These are phyloP conservation scores for Perkinsela sp. DNA, from an alignment of 208 protist species.

Conservation along the genomic window DNA sequence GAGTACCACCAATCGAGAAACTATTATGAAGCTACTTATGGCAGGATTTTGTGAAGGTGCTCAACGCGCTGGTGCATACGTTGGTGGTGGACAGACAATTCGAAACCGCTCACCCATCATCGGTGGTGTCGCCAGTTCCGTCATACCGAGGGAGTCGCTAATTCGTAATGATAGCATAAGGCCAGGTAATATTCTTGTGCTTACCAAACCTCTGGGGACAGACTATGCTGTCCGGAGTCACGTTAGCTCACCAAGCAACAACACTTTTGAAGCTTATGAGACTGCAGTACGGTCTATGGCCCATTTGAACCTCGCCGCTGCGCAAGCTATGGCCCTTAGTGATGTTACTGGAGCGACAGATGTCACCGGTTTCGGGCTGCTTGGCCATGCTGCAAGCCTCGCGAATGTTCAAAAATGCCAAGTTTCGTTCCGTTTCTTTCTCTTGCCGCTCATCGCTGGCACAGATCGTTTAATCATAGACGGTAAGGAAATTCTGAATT, in stretches of 20 bases:
- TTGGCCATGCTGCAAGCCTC: slow-evolving; percentile 75
- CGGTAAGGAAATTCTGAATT: slow-evolving; percentile 36
- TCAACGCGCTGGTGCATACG: slow-evolving; percentile 23
- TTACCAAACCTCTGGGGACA: slow-evolving; percentile 80
- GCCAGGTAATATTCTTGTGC: slow-evolving; percentile 64
- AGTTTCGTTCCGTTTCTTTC: slow-evolving; percentile 25
- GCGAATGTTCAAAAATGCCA: slow-evolving; percentile 26
- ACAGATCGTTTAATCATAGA: slow-evolving; percentile 32
- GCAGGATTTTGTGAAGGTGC: slow-evolving; percentile 63
- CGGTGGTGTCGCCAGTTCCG: slow-evolving; percentile 63
- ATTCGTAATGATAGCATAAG: slow-evolving; percentile 25
- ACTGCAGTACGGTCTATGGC: slow-evolving; percentile 44
- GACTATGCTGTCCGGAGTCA: slow-evolving; percentile 58
- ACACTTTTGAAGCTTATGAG: slow-evolving; percentile 29
- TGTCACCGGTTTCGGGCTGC: slow-evolving; percentile 83
- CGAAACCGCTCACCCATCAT: slow-evolving; percentile 82
- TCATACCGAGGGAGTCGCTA: slow-evolving; percentile 43
- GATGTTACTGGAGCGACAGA: slow-evolving; percentile 71
- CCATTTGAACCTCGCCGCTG: slow-evolving; percentile 56
- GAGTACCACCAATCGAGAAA: slow-evolving; percentile 20
- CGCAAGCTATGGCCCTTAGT: slow-evolving; percentile 50
- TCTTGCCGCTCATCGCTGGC: slow-evolving; percentile 49
- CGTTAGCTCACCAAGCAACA: slow-evolving; percentile 24
- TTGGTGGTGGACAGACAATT: slow-evolving; percentile 80
- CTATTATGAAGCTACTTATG: slow-evolving; percentile 63